Conservation (phyloP, 1,139 yeast genomes). For the Blastobotrys capitulatus region DNA sequence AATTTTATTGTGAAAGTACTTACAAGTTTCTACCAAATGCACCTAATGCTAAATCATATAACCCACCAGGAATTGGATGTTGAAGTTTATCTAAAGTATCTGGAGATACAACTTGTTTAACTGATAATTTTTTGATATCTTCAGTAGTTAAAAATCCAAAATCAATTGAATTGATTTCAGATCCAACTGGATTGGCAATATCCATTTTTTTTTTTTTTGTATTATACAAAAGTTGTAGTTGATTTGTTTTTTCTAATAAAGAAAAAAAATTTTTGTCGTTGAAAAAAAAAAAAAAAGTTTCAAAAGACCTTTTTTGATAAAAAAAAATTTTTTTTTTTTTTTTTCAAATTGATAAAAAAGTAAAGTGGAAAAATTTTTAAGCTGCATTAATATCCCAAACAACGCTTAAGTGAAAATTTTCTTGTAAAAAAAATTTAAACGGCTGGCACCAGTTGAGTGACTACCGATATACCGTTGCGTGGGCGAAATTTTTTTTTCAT, state of each 20-base stretch:
- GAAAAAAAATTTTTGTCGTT: neutral
- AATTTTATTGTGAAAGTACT: too few relatives aligned
- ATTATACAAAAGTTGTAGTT: neutral
- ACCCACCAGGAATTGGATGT: slow-evolving; percentile 90
- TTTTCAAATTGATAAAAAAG: neutral
- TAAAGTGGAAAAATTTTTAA: too few relatives aligned
- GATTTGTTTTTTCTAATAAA: neutral
- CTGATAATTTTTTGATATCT: slow-evolving; percentile 82
- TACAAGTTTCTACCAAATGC: slow-evolving; percentile 76
- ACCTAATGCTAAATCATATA: slow-evolving; percentile 90
- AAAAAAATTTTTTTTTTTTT: neutral
- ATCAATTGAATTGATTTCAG: slow-evolving; percentile 88
- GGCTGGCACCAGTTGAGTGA: too few relatives aligned
- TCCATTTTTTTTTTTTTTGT: slow-evolving; percentile 50
- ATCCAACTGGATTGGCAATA: slow-evolving; percentile 92
- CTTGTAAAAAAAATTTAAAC: too few relatives aligned
- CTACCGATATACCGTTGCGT: too few relatives aligned
- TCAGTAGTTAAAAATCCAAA: slow-evolving; percentile 78
- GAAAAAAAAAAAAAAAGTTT: slow-evolving; percentile 4
- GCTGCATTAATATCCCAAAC: too few relatives aligned
- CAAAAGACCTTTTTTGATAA: neutral
- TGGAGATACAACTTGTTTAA: slow-evolving; percentile 92
- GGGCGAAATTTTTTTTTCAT: too few relatives aligned
- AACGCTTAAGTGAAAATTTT: too few relatives aligned
- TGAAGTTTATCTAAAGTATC: slow-evolving; percentile 93